Conservation (phyloP, 2,329 filamentous ascomycete genomes). For the Alternaria arborescens region DNA sequence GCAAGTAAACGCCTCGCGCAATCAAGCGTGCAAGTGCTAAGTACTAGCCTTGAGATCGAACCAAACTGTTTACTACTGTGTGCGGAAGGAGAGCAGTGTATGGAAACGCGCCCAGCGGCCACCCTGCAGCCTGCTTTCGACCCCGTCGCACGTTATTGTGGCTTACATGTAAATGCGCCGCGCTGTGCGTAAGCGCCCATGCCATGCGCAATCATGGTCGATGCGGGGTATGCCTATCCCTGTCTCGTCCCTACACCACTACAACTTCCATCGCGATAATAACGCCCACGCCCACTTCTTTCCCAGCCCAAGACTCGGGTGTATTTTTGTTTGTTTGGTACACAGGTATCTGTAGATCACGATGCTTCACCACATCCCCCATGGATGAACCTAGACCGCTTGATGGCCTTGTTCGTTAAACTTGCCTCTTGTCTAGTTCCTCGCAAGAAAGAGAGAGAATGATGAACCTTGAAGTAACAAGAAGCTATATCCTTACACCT, state of each 20-base stretch:
- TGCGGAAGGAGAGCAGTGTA: too few relatives aligned
- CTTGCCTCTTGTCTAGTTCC: neutral
- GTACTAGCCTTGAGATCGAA: neutral
- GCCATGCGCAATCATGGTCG: neutral
- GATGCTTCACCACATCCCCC: neutral
- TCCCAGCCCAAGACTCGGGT: neutral
- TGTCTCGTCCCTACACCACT: neutral
- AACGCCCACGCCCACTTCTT: neutral
- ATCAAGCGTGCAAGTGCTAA: too few relatives aligned
- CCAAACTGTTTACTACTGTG: neutral
- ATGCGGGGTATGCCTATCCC: slow-evolving; percentile 5
- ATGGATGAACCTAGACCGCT: neutral
- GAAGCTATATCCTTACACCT: neutral
- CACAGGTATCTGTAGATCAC: neutral
- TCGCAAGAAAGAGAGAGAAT: too few relatives aligned
- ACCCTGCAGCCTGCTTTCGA: neutral
- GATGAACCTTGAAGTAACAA: too few relatives aligned
- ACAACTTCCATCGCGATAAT: neutral
- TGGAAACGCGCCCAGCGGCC: neutral
- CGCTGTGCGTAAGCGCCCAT: slow-evolving; percentile 18
- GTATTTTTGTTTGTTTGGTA: neutral
- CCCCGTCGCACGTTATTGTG: slow-evolving; percentile 16
- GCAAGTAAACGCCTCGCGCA: too few relatives aligned
- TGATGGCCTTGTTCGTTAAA: neutral
- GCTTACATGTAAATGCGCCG: neutral